Evolutionary conservation across 805 yeast genomes (phyloP), one percentile per base, ranked within the genome.

Genomic region (Metschnikowia matae): DNA sequence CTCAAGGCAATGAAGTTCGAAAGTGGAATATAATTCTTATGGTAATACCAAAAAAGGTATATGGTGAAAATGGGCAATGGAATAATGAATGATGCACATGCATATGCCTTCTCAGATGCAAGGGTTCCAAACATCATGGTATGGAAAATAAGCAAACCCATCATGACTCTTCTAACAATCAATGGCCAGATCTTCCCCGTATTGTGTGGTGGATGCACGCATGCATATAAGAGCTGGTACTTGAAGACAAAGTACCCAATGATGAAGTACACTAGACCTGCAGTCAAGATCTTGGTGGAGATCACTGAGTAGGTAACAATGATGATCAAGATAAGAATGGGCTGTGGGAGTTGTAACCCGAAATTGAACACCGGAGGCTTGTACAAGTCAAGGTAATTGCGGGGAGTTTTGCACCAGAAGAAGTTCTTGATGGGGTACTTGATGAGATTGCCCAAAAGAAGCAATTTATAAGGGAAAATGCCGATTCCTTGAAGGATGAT

Each of bases 181-280:
- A 90, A 73, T 0, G 97, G 96, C 98, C 97, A 92, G 1, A 92
- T 95, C 63, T 87, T 87, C 1, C 98, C 99, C 0, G 97, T 94
- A 0, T 97, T 90, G 68, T 94, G 98, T 36, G 95, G 97, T 8
- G 96, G 91, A 66, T 94, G 98, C 32, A 89, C 90, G 72, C 94
- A 85, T 0, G 96, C 86, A 65, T 89, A 92, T 56, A 94, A 73
- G 52, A 92, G 73, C 67, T 90, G 97, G 65, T 91, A 92, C 68
- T 92, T 92, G 77, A 84, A 89, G 7, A 91, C 96, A 64, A 83
- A 85, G 66, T 83, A 92, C 0, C 98, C 97, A 49, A 89, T 70
- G 14, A 87, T 67, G 64, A 92, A 92, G 66, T 94, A 92, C 1
- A 85, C 73, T 50, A 90, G 70, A 0, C 98, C 97, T 10, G 96